Conservation (phyloP, 331 rosid species). For the Cydonia oblonga region DNA sequence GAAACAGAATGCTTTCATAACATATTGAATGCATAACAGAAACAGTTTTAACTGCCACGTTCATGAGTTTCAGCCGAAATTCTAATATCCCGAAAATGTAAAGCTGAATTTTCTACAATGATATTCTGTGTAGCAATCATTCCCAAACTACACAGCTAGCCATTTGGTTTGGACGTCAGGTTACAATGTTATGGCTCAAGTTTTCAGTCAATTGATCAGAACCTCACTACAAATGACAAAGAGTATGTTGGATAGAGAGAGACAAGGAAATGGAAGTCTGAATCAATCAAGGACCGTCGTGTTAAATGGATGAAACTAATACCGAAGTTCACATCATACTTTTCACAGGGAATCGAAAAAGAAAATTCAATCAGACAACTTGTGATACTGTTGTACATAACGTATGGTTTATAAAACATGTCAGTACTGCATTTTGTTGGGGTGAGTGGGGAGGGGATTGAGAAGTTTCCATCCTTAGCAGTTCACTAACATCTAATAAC, state of each 20-base stretch:
- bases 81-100: background rate
- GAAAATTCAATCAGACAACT: background rate
- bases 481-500: background rate
- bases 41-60: background rate
- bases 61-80: background rate
- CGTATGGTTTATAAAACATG: background rate
- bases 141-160: background rate
- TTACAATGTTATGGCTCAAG: background rate
- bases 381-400: background rate
- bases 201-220: background rate
- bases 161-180: background rate
- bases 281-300: background rate
- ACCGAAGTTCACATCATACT: background rate
- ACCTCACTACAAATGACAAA: background rate
- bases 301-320: background rate
- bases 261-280: background rate
- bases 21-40: background rate
- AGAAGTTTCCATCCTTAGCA: background rate
- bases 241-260: background rate
- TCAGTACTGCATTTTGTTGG: background rate
- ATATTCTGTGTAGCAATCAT: background rate
- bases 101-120: background rate
- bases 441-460: background rate
- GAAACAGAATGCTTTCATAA: too few species aligned
- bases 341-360: background rate